Base-by-base conservation (phyloP, 1,284 basidiomycete species). In the Ganoderma resinaceum region DNA sequence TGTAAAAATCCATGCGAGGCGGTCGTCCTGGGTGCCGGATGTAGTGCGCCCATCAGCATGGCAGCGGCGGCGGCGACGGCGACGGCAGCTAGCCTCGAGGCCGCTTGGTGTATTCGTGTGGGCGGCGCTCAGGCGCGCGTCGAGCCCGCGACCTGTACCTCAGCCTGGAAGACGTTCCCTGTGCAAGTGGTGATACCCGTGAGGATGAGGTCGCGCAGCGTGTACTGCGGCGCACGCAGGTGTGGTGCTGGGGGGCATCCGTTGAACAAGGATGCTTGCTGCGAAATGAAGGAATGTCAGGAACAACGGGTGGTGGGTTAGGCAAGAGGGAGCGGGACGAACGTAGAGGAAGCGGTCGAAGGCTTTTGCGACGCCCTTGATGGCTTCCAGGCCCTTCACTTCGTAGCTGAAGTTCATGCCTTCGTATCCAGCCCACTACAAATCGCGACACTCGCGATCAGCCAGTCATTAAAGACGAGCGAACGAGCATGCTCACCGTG, bases 321-420 rank as follows among this genome's bases (percentile, higher is more conserved):
- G 9, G 16, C 0, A n/a, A 20, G 1, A 26, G 33, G n/a, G 3
- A 59, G 40, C 1, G 23, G 3, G 37, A 42, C 58, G 37, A 6
- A 60, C 58, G 14, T 5, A 23, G 16, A 60, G 35, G 23, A 60
- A 60, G 14, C 58, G n/a, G n/a, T 60, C 37, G 37, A 60, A 60
- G 2, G 58, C 58, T 23, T 23, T 2, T n/a, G 58, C 58, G 12
- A 60, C 23, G 23, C 33, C 58, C 37, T 40, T 60, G 14, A 60
- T n/a, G 20, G 23, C 14, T n/a, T n/a, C 37, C 9, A 0, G 3
- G n/a, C n/a, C n/a, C n/a, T n/a, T n/a, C 2, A 60, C 14, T 1
- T 60, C 58, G 12, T 60, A 12, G n/a, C 4, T 23, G 37, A 60
- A 60, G n/a, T 26, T 26, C 37, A 38, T 26, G 23, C 5, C 37